A percentile compares a stretch with the other conserved stretches of the same genome.
Conservation (phyloP, 2,329 filamentous ascomycete species). For the Pestalotiopsis sp. region DNA sequence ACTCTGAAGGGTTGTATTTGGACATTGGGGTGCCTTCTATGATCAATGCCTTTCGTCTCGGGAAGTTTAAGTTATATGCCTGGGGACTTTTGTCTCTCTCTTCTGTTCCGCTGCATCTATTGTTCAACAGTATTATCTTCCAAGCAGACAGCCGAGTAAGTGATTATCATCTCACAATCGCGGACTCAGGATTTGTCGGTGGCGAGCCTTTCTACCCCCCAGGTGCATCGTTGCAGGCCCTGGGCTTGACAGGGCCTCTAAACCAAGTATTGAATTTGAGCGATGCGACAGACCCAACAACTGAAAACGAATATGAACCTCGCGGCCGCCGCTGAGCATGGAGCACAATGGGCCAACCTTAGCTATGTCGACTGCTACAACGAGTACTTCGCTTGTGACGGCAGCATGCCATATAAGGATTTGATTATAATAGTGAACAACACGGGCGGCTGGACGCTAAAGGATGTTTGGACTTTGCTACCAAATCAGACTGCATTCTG, state of each 20-base stretch:
- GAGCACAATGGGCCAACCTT: not conserved
- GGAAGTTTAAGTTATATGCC: not conserved
- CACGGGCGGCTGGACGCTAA: conserved; percentile 21
- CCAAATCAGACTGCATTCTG: conserved; percentile 18
- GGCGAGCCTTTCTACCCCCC: not conserved
- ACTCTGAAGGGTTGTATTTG: conserved; percentile 39
- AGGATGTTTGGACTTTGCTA: conserved; percentile 20
- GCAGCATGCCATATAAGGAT: not conserved
- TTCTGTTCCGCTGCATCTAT: conserved; percentile 14
- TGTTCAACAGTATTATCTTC: conserved; percentile 15
- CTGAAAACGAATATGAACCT: not conserved
- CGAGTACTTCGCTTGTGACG: not conserved
- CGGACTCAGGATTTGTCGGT: conserved; percentile 8
- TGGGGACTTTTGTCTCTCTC: not conserved
- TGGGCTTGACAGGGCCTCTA: not conserved
- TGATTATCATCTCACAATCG: conserved; percentile 8
- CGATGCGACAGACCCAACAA: not conserved
- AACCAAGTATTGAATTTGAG: too few relatives aligned
- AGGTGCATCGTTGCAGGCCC: not conserved
- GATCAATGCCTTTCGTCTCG: conserved; percentile 30
- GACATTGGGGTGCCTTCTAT: conserved; percentile 43
- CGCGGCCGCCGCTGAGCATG: not conserved
- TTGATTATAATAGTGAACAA: conserved; percentile 8
- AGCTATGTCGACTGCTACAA: conserved; percentile 9
- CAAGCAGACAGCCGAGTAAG: not conserved